Conservation (phyloP, 352 stramenopile species). For the Globisporangium nodosum region DNA sequence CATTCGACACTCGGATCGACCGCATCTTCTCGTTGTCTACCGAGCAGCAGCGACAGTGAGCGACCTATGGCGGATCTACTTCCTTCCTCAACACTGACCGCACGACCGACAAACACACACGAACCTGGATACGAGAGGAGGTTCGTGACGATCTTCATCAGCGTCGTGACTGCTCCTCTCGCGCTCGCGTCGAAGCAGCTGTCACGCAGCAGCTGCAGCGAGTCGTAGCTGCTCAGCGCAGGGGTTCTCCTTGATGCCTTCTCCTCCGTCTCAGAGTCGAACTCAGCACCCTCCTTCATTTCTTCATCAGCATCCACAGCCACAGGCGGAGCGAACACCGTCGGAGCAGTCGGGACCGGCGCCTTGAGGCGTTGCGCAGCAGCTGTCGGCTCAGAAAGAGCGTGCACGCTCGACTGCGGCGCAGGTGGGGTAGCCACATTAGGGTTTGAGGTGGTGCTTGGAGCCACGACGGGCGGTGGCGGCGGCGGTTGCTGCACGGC, state of each 20-base stretch:
- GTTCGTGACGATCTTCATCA: slow-evolving; percentile 87
- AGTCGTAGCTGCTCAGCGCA: slow-evolving; percentile 44
- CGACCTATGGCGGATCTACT: no score
- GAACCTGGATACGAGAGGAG: slow-evolving; percentile 74
- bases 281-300: slow-evolving; percentile 29
- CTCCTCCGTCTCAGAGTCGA: not conserved
- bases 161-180: slow-evolving; percentile 42
- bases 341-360: not conserved
- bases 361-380: not conserved
- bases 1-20: slow-evolving; percentile 74
- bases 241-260: not conserved
- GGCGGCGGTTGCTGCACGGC: not conserved
- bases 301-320: slow-evolving; percentile 31
- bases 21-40: slow-evolving; percentile 79
- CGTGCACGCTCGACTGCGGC: not conserved
- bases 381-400: not conserved
- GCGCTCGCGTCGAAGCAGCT: slow-evolving; percentile 75
- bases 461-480: no score
- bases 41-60: not conserved
- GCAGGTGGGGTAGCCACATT: not conserved
- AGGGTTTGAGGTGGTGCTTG: no score
- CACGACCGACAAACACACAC: not conserved
- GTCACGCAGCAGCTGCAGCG: slow-evolving; percentile 67
- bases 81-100: no score
- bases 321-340: not conserved